Evolutionary conservation across 805 yeast species (phyloP).

Genomic region (Naumovozyma castellii): DNA sequence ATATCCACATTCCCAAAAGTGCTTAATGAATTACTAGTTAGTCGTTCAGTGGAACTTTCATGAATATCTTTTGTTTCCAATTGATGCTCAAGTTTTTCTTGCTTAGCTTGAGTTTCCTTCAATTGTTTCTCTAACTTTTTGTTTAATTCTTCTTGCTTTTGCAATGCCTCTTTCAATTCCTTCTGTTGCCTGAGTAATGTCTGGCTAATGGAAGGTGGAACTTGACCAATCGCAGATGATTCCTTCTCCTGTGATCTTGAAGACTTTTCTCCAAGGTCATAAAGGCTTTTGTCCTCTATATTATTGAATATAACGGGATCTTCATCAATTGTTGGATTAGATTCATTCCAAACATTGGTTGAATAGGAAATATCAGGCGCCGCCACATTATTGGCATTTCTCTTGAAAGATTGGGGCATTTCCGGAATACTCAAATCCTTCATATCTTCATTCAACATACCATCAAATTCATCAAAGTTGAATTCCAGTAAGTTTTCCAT

Average conservation of each 20-base stretch:
- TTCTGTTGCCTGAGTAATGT: slow-evolving; percentile 21
- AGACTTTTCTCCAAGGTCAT: not conserved
- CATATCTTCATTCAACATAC: not conserved
- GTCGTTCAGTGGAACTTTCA: no score
- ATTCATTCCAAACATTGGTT: not conserved
- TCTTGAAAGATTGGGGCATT: not conserved
- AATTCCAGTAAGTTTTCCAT: not conserved
- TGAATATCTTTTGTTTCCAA: slow-evolving; percentile 18
- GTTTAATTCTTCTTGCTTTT: slow-evolving; percentile 25
- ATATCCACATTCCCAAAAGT: not conserved
- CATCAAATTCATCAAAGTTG: not conserved
- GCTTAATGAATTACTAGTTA: not conserved
- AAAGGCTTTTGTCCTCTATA: not conserved
- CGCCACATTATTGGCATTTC: no score
- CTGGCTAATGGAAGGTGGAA: slow-evolving; percentile 5
- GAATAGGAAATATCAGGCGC: not conserved
- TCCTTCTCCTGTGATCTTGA: not conserved
- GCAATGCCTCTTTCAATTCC: slow-evolving; percentile 21
- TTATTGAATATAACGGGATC: not conserved
- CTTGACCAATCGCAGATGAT: not conserved
- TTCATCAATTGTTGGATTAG: not conserved
- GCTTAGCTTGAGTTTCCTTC: slow-evolving; percentile 22
- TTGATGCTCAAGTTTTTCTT: slow-evolving; percentile 20
- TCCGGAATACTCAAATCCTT: slow-evolving; percentile 1
- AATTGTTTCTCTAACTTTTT: slow-evolving; percentile 23